A percentile compares a stretch with the other conserved stretches of the same genome.
Evolutionary conservation across 805 yeast species (phyloP).

Genomic region (Myxozyma sirexii): DNA sequence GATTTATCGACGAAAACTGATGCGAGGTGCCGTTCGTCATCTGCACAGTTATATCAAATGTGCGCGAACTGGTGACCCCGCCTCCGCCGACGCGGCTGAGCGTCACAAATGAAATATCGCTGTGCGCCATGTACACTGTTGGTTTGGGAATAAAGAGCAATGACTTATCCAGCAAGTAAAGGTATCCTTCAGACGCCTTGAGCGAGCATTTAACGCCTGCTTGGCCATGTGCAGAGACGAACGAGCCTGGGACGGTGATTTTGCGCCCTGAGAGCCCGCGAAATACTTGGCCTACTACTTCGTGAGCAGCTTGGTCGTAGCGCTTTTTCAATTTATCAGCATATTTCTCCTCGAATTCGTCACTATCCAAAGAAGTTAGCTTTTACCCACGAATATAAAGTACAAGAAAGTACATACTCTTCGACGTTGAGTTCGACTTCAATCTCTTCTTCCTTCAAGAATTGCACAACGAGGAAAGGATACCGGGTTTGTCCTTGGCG

Average conservation of each 20-base stretch:
- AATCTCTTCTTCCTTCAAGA: conserved; percentile 84
- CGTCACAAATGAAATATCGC: conserved; percentile 74
- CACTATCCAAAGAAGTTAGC: conserved; percentile 43
- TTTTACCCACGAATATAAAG: too few species aligned
- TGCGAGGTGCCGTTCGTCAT: conserved; percentile 70
- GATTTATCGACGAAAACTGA: conserved; percentile 82
- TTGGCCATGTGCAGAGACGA: conserved; percentile 67
- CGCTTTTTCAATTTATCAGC: conserved; percentile 69
- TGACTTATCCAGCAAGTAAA: conserved; percentile 91
- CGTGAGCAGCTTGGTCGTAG: conserved; percentile 82
- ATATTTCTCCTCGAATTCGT: conserved; percentile 74
- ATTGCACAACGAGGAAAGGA: conserved; percentile 88
- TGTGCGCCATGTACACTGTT: conserved; percentile 83
- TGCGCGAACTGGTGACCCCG: conserved; percentile 71
- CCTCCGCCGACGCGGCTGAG: conserved; percentile 89
- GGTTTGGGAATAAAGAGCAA: conserved; percentile 92
- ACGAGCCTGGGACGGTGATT: conserved; percentile 81
- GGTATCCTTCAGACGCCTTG: conserved; percentile 92
- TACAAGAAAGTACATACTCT: conserved; percentile 45
- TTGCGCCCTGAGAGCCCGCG: conserved; percentile 88
- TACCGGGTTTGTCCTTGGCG: conserved; percentile 98
- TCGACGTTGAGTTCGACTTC: conserved; percentile 85
- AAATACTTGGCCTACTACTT: conserved; percentile 84
- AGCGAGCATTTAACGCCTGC: conserved; percentile 90
- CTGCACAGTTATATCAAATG: conserved; percentile 85